Base-by-base conservation (phyloP, 768 basidiomycete genomes). In the Rhodotorula babjevae region DNA sequence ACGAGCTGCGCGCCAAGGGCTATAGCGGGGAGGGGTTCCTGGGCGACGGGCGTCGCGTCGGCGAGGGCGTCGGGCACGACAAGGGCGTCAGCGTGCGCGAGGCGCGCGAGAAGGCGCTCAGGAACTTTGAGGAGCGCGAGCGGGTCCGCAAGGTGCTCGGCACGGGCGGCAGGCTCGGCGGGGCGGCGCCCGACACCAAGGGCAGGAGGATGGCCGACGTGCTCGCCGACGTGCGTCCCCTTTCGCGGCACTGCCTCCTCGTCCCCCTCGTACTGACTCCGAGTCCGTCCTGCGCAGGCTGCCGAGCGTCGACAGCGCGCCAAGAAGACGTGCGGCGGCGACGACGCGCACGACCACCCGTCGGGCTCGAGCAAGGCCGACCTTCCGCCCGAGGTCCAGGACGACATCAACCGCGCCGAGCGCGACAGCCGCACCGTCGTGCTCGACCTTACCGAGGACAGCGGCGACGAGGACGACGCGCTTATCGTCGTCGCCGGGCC, bases 1-100 rank as follows among this genome's bases (percentile, higher is more conserved):
- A 90, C 53, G 87, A 84, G 6, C 84, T 96, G 12, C 87, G 88
- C 75, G 84, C 87, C 29, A 87, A 87, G 23, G 94, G 93, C 0
- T 97, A 93, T 80, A 84, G 88, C 11, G 93, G 94, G 23, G 93
- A 96, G 81, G 94, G 93, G 6, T 97, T 96, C 85, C 87, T 87
- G 80, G 84, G 88, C 36, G 82, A 84, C n/a, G 94, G 94, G 2
- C 83, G 83, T 21, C 82, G 88, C 36, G 79, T 97, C 0, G 91
- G 92, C n/a, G 77, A 77, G 12, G 85, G 86, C 46, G 81, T 88
- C 29, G 87, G 88, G 3, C 90, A 89, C 76, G 83, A 73, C 56
- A 33, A 2, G 50, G 56, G 56, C 3, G 25, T 70, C 42, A 59
- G 53, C 19, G 5, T 74, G 42, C 29, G 58, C 10, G 57, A 73